A percentile compares a stretch with the other conserved stretches of the same genome.
These are phyloP conservation scores for Pseudogymnoascus sp. DNA, from an alignment of 2,329 filamentous ascomycete species.

Conservation along the genomic window DNA sequence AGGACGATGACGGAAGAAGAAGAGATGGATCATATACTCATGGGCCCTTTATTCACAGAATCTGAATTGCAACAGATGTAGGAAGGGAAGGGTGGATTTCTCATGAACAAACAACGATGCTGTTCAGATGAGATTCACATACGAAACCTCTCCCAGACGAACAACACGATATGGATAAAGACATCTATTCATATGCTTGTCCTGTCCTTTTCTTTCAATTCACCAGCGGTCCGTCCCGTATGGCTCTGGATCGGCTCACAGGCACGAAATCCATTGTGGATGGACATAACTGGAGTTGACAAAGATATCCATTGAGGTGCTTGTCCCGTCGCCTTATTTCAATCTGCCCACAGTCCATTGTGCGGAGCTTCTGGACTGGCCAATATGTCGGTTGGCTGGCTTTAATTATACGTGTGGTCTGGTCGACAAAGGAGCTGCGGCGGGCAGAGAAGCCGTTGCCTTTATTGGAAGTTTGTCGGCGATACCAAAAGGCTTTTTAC, in stretches of 20 bases:
- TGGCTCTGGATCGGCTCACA: background rate
- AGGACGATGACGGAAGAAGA: background rate
- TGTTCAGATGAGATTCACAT: slow-evolving; percentile 7
- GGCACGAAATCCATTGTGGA: background rate
- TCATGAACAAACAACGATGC: background rate
- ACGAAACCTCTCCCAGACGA: background rate
- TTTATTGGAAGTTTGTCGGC: background rate
- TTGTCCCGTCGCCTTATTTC: background rate
- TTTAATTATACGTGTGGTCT: background rate
- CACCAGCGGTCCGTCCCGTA: background rate
- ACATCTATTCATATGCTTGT: background rate
- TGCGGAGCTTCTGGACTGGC: background rate
- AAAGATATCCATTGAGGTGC: background rate
- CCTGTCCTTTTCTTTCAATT: background rate
- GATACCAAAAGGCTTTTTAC: background rate
- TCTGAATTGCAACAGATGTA: background rate
- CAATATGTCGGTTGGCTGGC: background rate
- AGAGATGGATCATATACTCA: background rate
- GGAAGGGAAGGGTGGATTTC: background rate
- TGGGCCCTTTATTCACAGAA: background rate
- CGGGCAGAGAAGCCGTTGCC: background rate
- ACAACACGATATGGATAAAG: background rate
- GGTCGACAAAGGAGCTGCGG: background rate
- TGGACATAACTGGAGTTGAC: background rate
- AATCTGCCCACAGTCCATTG: background rate